Conservation (phyloP, 495 filamentous ascomycete genomes). For the Lineolata rhizophorae region DNA sequence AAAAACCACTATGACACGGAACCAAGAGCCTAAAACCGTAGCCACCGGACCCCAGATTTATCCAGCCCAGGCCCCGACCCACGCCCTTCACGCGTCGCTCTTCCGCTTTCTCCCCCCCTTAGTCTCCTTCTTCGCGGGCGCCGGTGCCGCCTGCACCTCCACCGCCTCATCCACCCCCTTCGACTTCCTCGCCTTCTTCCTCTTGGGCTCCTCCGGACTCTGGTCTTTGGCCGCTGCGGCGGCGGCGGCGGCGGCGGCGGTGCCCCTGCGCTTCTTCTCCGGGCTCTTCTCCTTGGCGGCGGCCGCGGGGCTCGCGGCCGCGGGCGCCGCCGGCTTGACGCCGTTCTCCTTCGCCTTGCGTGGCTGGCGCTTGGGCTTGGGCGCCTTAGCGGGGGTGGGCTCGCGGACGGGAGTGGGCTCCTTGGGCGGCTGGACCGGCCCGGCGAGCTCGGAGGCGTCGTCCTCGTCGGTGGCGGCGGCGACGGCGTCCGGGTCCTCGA, state of each 20-base stretch:
- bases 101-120: slow-evolving; percentile 7
- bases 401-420: too few species aligned
- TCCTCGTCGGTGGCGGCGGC: not conserved
- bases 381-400: not conserved
- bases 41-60: too few species aligned
- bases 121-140: slow-evolving; percentile 3
- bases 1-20: too few species aligned
- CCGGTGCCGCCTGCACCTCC: not conserved
- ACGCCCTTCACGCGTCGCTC: too few species aligned
- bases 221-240: not conserved
- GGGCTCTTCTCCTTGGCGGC: slow-evolving; percentile 2
- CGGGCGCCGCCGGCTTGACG: not conserved
- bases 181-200: slow-evolving; percentile 5
- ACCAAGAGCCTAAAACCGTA: too few species aligned
- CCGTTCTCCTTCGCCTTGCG: slow-evolving; percentile 1
- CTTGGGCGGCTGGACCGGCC: not conserved
- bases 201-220: slow-evolving; percentile 4
- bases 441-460: not conserved
- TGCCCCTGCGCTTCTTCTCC: slow-evolving; percentile 1
- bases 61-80: too few species aligned
- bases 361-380: not conserved
- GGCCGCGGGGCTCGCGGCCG: not conserved
- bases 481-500: not conserved
- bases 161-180: slow-evolving; percentile 2
- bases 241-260: slow-evolving; percentile 1